phyloP scores from a whole-genome alignment of 257 asterid species.

The Nicotiana sylvestris region DNA sequence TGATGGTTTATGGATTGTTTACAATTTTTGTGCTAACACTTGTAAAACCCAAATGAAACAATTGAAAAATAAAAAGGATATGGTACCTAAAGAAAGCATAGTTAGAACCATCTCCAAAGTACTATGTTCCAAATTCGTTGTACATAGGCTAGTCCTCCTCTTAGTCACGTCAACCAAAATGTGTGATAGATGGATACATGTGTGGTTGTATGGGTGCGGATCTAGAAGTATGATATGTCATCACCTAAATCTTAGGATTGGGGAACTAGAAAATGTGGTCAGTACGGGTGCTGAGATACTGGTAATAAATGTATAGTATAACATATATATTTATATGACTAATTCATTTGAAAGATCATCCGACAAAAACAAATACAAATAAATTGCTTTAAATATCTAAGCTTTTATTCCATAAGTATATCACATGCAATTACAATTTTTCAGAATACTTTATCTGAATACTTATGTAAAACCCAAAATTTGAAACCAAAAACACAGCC shows the following conservation, averaged over 20 bases:
- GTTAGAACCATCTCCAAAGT: background rate
- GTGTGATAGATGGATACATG: background rate
- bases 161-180: background rate
- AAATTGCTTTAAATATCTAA: too few species aligned
- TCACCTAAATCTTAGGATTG: background rate
- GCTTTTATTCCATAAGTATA: too few species aligned
- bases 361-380: too few species aligned
- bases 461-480: background rate
- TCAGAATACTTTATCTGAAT: background rate
- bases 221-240: constrained; percentile 2
- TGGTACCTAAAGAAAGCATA: background rate
- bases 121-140: background rate
- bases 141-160: background rate
- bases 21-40: background rate
- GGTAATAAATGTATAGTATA: background rate
- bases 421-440: background rate
- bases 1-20: background rate
- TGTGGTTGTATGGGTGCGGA: background rate
- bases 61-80: background rate
- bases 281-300: background rate
- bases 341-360: too few species aligned
- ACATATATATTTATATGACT: too few species aligned
- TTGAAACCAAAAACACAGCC: background rate
- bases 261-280: background rate
- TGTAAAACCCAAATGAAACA: background rate